These are phyloP conservation scores for Dacryopinax spathularia DNA, from an alignment of 768 basidiomycete genomes.

Conservation along the genomic window DNA sequence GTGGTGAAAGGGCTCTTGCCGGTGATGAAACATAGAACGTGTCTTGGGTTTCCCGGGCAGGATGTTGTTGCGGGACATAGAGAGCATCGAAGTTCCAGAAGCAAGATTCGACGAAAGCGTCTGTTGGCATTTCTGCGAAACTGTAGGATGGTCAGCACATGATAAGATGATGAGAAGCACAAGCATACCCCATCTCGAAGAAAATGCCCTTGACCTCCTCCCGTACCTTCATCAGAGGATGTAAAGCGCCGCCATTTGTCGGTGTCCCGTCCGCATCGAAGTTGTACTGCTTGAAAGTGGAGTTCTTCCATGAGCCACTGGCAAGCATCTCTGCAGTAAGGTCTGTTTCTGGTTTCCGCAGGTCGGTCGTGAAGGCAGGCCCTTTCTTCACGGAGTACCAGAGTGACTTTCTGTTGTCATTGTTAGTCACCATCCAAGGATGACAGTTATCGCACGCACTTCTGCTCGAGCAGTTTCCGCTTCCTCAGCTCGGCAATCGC, in stretches of 20 bases:
- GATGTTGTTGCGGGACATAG: constrained; percentile 98
- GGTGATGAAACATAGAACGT: constrained; percentile 99
- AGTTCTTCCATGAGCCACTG: constrained; percentile 88
- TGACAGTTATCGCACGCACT: constrained; percentile 33
- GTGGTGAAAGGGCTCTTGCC: constrained; percentile 54
- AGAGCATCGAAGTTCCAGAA: constrained; percentile 99
- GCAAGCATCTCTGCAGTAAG: constrained; percentile 88
- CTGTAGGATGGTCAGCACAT: constrained; percentile 28
- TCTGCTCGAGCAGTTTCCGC: constrained; percentile 74
- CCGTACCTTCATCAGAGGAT: constrained; percentile 91
- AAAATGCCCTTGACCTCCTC: constrained; percentile 97
- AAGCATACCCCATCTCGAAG: constrained; percentile 89
- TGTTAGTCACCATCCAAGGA: not conserved
- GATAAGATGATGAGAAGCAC: not conserved
- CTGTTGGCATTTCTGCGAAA: constrained; percentile 97
- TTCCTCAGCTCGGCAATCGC: constrained; percentile 75
- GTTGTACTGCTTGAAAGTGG: constrained; percentile 95
- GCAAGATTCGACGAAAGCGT: constrained; percentile 87
- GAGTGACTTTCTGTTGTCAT: constrained; percentile 62
- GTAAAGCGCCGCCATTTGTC: constrained; percentile 79
- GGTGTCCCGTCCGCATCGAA: constrained; percentile 92
- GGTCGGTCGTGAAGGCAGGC: constrained; percentile 71
- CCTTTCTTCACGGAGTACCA: constrained; percentile 90
- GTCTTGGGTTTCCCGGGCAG: constrained; percentile 92
- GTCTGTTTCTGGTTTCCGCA: constrained; percentile 89